Evolutionary conservation across 1,139 yeast species (phyloP).

Genomic region (Magnusiomyces ingens): DNA sequence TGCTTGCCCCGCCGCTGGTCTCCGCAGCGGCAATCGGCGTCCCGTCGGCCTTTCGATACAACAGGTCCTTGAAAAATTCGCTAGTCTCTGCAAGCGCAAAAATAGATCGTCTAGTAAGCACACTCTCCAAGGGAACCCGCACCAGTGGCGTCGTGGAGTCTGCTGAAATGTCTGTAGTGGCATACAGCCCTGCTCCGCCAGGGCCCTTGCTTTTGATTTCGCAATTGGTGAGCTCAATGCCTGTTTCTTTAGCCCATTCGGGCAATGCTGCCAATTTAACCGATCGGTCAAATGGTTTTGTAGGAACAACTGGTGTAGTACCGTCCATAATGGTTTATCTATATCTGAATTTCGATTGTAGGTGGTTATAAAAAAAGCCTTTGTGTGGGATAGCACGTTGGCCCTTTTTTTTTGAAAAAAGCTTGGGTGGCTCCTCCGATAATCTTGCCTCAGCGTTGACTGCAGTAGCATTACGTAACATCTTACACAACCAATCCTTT

Average conservation of each 20-base stretch:
- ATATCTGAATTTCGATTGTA: not conserved
- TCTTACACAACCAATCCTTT: not conserved
- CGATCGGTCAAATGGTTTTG: conserved; percentile 1
- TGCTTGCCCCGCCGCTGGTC: not conserved
- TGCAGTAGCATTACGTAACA: not conserved
- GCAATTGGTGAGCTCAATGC: conserved; percentile 5
- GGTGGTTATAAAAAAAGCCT: not conserved
- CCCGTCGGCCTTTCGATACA: conserved; percentile 8
- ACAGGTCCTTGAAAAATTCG: conserved; percentile 3
- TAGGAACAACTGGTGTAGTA: not conserved
- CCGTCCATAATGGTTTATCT: not conserved
- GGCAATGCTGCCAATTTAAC: conserved; percentile 3
- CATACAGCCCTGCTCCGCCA: conserved; percentile 13
- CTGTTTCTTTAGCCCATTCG: conserved; percentile 9
- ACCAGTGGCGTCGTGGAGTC: conserved; percentile 8
- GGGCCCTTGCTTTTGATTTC: conserved; percentile 1
- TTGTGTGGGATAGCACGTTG: not conserved
- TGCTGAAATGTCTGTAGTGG: conserved; percentile 1
- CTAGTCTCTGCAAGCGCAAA: conserved; percentile 3
- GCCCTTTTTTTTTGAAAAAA: too few relatives aligned
- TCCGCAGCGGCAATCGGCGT: not conserved
- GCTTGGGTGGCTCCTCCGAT: too few relatives aligned
- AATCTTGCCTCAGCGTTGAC: too few relatives aligned
- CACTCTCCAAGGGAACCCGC: conserved; percentile 9
- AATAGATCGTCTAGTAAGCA: conserved; percentile 8